Percentiles rank a stretch among this genome's conserved stretches.
Conservation (phyloP, 2,329 filamentous ascomycete genomes). For the Fusarium robinianum region DNA sequence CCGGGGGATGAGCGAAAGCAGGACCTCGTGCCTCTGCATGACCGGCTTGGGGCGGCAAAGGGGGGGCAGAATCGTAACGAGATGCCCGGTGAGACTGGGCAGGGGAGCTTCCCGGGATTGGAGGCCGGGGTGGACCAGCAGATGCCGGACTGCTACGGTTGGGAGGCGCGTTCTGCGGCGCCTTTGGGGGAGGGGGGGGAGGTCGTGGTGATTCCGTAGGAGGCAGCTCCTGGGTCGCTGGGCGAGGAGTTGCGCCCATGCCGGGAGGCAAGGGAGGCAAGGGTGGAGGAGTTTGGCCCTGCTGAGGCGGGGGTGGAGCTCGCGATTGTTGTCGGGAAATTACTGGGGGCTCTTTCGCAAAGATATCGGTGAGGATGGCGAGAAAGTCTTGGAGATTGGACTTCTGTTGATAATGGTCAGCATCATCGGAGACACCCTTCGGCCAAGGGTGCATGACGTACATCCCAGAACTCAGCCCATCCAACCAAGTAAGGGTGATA, state of each 20-base stretch:
- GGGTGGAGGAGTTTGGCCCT: slow-evolving; percentile 60
- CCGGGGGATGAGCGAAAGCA: slow-evolving; percentile 17
- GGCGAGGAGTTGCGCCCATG: slow-evolving; percentile 49
- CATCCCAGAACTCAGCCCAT: slow-evolving; percentile 90
- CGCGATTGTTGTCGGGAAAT: slow-evolving; percentile 68
- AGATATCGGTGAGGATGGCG: slow-evolving; percentile 80
- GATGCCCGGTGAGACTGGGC: slow-evolving; percentile 37
- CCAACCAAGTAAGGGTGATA: slow-evolving; percentile 95
- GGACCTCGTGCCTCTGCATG: slow-evolving; percentile 18
- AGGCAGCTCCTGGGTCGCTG: slow-evolving; percentile 43
- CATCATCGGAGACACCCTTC: neutral
- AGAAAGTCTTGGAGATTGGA: slow-evolving; percentile 84
- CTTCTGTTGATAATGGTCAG: slow-evolving; percentile 57
- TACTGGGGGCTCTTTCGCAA: slow-evolving; percentile 93
- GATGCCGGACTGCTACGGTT: slow-evolving; percentile 30
- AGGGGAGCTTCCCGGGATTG: slow-evolving; percentile 23
- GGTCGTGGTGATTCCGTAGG: slow-evolving; percentile 42
- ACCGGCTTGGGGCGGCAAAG: slow-evolving; percentile 45
- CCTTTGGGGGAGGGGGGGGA: slow-evolving; percentile 61
- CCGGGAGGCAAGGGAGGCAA: slow-evolving; percentile 74
- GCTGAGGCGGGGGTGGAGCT: slow-evolving; percentile 39
- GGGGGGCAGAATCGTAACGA: slow-evolving; percentile 54
- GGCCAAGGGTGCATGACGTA: slow-evolving; percentile 52
- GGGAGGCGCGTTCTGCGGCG: slow-evolving; percentile 43
- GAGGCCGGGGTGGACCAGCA: slow-evolving; percentile 39